These are phyloP conservation scores for Aspergillus sp. DNA, from an alignment of 2,329 filamentous ascomycete genomes.

Conservation along the genomic window DNA sequence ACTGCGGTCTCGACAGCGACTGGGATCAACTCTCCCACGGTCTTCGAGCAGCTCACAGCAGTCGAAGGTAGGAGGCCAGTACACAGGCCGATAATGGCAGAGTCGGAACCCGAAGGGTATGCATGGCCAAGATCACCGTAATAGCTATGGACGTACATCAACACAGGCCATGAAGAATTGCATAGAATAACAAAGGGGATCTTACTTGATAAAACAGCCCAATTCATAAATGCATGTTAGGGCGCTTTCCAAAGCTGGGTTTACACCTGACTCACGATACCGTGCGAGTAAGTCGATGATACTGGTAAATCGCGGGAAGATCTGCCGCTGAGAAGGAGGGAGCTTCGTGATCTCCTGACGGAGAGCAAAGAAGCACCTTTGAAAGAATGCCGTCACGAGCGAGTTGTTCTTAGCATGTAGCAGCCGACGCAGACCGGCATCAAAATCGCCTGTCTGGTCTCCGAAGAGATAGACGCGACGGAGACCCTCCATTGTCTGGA, in stretches of 20 bases:
- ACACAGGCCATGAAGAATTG: not conserved
- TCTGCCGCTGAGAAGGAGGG: slow-evolving; percentile 26
- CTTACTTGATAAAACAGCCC: slow-evolving; percentile 40
- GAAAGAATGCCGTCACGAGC: slow-evolving; percentile 36
- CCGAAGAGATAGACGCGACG: slow-evolving; percentile 40
- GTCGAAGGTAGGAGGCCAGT: slow-evolving; percentile 38
- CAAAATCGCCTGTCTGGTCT: slow-evolving; percentile 40
- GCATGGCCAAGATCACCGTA: slow-evolving; percentile 36
- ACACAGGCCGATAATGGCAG: slow-evolving; percentile 36
- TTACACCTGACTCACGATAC: slow-evolving; percentile 25
- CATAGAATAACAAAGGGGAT: not conserved
- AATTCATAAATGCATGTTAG: slow-evolving; percentile 40
- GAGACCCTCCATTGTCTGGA: slow-evolving; percentile 23
- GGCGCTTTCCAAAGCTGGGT: slow-evolving; percentile 38
- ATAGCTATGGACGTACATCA: slow-evolving; percentile 22
- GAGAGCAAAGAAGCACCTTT: slow-evolving; percentile 37
- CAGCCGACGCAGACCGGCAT: slow-evolving; percentile 35
- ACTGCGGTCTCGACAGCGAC: slow-evolving; percentile 37
- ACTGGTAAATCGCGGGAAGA: slow-evolving; percentile 35
- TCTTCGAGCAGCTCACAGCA: slow-evolving; percentile 34
- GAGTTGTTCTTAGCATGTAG: slow-evolving; percentile 38
- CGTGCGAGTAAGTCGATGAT: slow-evolving; percentile 32
- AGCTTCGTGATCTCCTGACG: slow-evolving; percentile 34
- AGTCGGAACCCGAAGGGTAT: slow-evolving; percentile 33
- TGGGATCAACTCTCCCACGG: slow-evolving; percentile 37